Base-by-base conservation (phyloP, 2,329 filamentous ascomycete genomes). In the Teratosphaeria nubilosa region DNA sequence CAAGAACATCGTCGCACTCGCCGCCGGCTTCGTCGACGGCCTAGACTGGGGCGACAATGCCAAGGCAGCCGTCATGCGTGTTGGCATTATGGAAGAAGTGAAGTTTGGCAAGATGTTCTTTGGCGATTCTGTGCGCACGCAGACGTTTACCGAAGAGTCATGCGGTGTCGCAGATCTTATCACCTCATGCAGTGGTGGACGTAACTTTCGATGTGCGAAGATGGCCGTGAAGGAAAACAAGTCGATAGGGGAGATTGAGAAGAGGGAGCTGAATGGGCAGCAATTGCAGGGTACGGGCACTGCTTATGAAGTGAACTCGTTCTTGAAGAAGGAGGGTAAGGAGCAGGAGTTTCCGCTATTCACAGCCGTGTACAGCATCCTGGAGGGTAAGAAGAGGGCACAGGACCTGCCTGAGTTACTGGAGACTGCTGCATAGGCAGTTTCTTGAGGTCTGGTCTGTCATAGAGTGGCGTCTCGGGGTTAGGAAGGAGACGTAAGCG, bases 41-140 rank as follows among this genome's bases (percentile, higher is more conserved):
- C 84, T 92, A 61, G 92, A 92, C 64, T 99, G 94, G 92, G 94
- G 94, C 69, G 91, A 97, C 78, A 99, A 97, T 67, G 92, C 92
- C 64, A 97, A 99, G 78, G 91, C 94, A n/a, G 94, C 94, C 52
- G 86, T 99, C 60, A 97, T 99, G 90, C 88, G 94, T 50, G 87
- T 97, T 22, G 94, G 94, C 7, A 83, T 99, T 52, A 81, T 96
- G 66, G 94, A 99, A 76, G 96, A 96, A 87, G 90, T 97, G 69
- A 87, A 88, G 71, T 99, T 99, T 66, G 92, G 92, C 64, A 90
- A 91, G 73, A 85, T 87, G 67, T 99, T 97, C 79, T 99, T 97
- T 72, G 84, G 85, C 20, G 82, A 91, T 68, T 89, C 88, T 0
- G 86, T 94, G 27, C 82, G 87, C 63, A 83, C 87, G 10, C 84